Evolutionary conservation across 2,329 filamentous ascomycete species (phyloP).

Genomic region (Calonectria montana): DNA sequence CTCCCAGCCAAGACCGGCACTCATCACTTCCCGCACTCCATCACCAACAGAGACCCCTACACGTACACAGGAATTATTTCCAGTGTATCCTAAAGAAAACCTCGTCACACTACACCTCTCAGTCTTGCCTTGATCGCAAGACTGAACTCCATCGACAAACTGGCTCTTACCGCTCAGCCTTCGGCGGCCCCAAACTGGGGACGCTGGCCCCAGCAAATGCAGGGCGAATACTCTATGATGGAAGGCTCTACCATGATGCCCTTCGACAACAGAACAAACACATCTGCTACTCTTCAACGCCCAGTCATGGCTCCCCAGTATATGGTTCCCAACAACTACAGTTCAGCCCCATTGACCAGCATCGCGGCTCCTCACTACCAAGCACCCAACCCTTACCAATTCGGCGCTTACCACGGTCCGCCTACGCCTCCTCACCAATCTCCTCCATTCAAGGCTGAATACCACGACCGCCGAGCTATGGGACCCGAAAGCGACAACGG

Average conservation of each 20-base stretch:
- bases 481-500: constrained; percentile 37
- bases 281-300: constrained; percentile 54
- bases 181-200: constrained; percentile 62
- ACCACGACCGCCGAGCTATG: constrained; percentile 45
- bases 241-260: constrained; percentile 58
- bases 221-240: constrained; percentile 61
- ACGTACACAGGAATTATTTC: constrained; percentile 19
- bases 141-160: constrained; percentile 40
- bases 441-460: constrained; percentile 49
- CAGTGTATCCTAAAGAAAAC: constrained; percentile 12
- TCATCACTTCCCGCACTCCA: constrained; percentile 5
- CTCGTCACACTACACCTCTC: constrained; percentile 18
- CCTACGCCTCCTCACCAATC: constrained; percentile 47
- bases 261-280: constrained; percentile 59
- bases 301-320: constrained; percentile 60
- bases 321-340: constrained; percentile 58
- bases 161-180: constrained; percentile 62
- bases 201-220: constrained; percentile 65
- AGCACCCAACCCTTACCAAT: constrained; percentile 56
- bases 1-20: constrained; percentile 11
- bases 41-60: constrained; percentile 7
- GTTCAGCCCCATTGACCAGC: constrained; percentile 54
- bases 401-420: constrained; percentile 54
- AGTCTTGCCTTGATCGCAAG: constrained; percentile 41
- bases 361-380: constrained; percentile 58